phyloP scores from a whole-genome alignment of 2,329 filamentous ascomycete genomes.

The Cladosporium cucumerinum region DNA sequence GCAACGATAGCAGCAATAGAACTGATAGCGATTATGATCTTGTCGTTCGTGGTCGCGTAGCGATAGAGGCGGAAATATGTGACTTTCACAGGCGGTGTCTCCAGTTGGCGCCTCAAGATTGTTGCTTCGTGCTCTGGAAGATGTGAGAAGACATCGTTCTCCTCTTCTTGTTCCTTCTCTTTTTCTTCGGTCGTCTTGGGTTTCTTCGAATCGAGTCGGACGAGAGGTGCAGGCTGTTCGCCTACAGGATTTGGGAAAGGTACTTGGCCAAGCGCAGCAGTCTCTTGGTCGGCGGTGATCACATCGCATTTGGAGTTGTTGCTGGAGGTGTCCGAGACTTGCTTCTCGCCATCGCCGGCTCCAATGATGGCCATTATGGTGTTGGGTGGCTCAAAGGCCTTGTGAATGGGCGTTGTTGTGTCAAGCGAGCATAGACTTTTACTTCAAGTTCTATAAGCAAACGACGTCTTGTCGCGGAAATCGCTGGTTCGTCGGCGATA shows the following conservation, averaged over 20 bases:
- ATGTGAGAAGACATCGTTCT: constrained; percentile 35
- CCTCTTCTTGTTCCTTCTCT: constrained; percentile 24
- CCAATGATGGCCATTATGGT: constrained; percentile 3
- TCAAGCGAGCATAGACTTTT: neutral
- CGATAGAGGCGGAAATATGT: constrained; percentile 43
- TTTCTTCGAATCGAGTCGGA: constrained; percentile 26
- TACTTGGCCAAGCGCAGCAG: constrained; percentile 29
- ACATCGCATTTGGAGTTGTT: constrained; percentile 24
- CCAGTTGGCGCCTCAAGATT: constrained; percentile 39
- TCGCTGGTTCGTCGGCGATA: neutral
- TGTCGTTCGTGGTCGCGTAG: constrained; percentile 43
- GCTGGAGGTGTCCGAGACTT: constrained; percentile 25
- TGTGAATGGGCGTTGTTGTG: neutral
- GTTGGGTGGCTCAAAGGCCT: constrained; percentile 1
- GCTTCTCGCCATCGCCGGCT: constrained; percentile 22
- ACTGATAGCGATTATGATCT: constrained; percentile 40
- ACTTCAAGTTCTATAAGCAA: neutral
- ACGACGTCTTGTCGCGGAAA: neutral
- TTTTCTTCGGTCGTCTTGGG: constrained; percentile 24
- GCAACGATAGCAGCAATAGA: constrained; percentile 35
- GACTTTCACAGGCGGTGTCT: constrained; percentile 42
- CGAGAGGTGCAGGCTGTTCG: constrained; percentile 28
- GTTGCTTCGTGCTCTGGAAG: constrained; percentile 38
- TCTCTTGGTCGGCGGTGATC: constrained; percentile 29
- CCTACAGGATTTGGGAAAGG: constrained; percentile 30